These are phyloP conservation scores for Pilaira anomala DNA, from an alignment of 192 early-diverging fungal genomes.

Conservation along the genomic window DNA sequence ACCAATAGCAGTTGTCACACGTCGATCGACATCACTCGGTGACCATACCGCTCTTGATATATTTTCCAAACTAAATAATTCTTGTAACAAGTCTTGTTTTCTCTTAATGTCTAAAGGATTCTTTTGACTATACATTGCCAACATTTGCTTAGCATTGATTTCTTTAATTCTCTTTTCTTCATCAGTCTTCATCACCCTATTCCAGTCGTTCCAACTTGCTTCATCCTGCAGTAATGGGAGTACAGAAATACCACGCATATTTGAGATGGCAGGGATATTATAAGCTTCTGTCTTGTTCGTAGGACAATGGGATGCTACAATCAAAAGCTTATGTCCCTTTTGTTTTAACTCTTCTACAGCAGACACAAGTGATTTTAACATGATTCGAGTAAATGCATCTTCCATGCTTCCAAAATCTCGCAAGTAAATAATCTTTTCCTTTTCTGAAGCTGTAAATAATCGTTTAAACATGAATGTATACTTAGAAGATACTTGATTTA, in stretches of 20 bases:
- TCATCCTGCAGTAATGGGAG: not conserved
- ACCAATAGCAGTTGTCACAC: conserved; percentile 48
- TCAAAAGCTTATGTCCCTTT: conserved; percentile 43
- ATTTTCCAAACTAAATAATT: conserved; percentile 28
- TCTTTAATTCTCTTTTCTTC: conserved; percentile 37
- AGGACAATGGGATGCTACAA: conserved; percentile 44
- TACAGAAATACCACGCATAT: conserved; percentile 17
- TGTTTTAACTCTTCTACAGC: conserved; percentile 43
- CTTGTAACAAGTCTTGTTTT: conserved; percentile 12
- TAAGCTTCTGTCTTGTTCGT: conserved; percentile 8
- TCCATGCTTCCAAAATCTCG: conserved; percentile 48
- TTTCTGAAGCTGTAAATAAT: not conserved
- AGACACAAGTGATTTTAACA: conserved; percentile 40
- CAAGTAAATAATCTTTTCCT: conserved; percentile 44
- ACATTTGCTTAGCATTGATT: conserved; percentile 46
- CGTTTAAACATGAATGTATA: conserved; percentile 7
- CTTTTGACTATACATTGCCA: conserved; percentile 33
- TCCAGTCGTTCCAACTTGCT: conserved; percentile 10
- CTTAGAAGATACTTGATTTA: not conserved
- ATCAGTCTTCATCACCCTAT: conserved; percentile 37
- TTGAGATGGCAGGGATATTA: conserved; percentile 4
- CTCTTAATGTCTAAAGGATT: conserved; percentile 14
- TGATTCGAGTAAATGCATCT: conserved; percentile 31
- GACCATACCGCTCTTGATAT: conserved; percentile 44
- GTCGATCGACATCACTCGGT: conserved; percentile 41